Evolutionary conservation across 768 basidiomycete genomes (phyloP), one percentile per base, ranked within the genome.

Genomic region (Rhizopogon vesiculosus): DNA sequence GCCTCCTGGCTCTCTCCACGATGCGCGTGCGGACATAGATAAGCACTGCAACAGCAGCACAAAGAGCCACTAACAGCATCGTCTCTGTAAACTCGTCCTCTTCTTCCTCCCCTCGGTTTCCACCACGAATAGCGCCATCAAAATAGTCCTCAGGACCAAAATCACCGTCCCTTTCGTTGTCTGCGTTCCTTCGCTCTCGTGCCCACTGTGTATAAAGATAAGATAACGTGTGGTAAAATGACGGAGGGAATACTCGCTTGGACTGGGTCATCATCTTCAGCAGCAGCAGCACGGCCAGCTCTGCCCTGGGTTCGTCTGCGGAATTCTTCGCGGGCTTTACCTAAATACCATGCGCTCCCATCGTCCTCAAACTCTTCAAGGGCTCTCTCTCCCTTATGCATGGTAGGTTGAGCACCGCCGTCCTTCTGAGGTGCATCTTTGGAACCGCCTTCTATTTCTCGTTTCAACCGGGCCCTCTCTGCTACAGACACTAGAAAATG

Each of bases 71-170:
- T 42, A 95, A 77, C 40, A 93, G 67, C 73, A 91, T 79, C 25
- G 89, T 95, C 75, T 95, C 93, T 33, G 73, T 74, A 55, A 91
- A 84, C 61, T 92, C 90, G 57, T 91, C 84, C 15, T 67, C 69
- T 1, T 81, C 83, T n/a, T 78, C 82, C 18, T 87, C 84, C 15
- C 82, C 85, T 13, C 84, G 78, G 49, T 79, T 72, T 4, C 80
- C 78, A 13, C 82, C 81, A 22, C 86, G 79, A 59, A 83, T 56
- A 5, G 82, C 79, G 3, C 76, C 87, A 29, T 91, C 89, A 61
- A 86, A 87, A 69, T 91, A 91, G 64, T 92, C 91, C 45, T 94
- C 92, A 0, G 89, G 85, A 7, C 85, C 86, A 59, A 85, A 85
- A 56, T 92, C 91, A 49, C 78, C 76, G 29, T 91, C 87, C 25